A percentile compares a stretch with the other conserved stretches of the same genome.
Evolutionary conservation across 2,329 filamentous ascomycete species (phyloP).

Genomic region (Zymoseptoria pseudotritici): DNA sequence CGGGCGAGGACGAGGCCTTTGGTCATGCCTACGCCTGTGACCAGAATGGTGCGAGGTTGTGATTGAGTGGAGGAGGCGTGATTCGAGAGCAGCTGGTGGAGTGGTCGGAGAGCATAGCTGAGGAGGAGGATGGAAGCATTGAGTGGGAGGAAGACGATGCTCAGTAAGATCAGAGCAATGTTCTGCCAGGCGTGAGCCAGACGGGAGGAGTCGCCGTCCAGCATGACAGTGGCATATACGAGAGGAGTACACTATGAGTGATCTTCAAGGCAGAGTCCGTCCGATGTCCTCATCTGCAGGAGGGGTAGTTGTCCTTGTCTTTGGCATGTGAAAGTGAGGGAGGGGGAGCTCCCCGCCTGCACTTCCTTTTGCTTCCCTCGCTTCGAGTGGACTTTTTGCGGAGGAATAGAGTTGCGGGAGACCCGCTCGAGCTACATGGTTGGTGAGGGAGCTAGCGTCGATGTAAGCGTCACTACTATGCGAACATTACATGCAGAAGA

Average conservation of each 20-base stretch:
- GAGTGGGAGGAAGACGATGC: constrained; percentile 43
- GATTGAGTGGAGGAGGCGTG: not conserved
- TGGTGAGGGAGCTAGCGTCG: not conserved
- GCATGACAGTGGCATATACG: constrained; percentile 20
- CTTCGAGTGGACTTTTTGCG: too few species aligned
- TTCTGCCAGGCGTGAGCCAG: constrained; percentile 44
- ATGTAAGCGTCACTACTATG: not conserved
- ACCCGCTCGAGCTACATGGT: not conserved
- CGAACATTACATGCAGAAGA: too few species aligned
- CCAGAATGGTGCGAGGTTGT: constrained; percentile 48
- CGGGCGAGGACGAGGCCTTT: constrained; percentile 63
- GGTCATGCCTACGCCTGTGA: constrained; percentile 66
- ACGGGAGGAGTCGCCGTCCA: constrained; percentile 28
- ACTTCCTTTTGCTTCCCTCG: not conserved
- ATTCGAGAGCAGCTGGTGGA: not conserved
- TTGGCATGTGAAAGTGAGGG: not conserved
- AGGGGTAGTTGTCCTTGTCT: not conserved
- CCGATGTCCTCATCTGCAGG: not conserved
- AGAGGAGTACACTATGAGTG: not conserved
- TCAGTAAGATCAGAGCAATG: constrained; percentile 38
- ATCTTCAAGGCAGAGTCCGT: not conserved
- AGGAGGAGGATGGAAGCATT: constrained; percentile 38
- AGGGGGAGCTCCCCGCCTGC: not conserved
- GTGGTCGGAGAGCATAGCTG: constrained; percentile 22
- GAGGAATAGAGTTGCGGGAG: not conserved